These are phyloP conservation scores for Aspergillus piperis DNA, from an alignment of 2,329 filamentous ascomycete genomes.

Conservation along the genomic window DNA sequence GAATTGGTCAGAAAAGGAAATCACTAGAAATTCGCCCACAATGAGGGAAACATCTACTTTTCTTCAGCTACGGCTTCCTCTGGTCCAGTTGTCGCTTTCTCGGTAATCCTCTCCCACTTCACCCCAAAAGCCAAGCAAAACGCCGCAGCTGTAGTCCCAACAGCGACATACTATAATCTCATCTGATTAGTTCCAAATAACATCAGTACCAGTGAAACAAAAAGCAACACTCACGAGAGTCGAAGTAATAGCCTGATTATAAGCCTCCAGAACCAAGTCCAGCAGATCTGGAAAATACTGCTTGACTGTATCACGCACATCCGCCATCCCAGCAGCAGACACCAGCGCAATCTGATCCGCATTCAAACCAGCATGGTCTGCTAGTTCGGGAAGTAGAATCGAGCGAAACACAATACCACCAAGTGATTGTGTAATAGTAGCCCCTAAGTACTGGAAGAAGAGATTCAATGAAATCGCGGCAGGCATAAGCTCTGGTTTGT, in stretches of 20 bases:
- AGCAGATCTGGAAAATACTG: not conserved
- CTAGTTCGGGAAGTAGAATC: not conserved
- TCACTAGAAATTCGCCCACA: too few relatives aligned
- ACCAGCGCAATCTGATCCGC: not conserved
- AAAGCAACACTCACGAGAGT: not conserved
- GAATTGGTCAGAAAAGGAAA: too few relatives aligned
- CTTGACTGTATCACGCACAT: not conserved
- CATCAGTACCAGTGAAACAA: too few relatives aligned
- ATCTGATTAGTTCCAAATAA: not conserved
- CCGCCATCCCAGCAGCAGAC: not conserved
- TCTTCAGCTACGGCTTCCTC: not conserved
- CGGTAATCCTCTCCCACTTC: not conserved
- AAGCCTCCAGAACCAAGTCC: not conserved
- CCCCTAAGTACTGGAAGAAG: conserved; percentile 9
- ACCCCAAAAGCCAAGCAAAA: not conserved
- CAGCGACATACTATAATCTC: not conserved
- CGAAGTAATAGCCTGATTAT: not conserved
- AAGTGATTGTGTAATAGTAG: conserved; percentile 2
- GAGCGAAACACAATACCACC: not conserved
- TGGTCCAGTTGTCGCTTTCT: not conserved
- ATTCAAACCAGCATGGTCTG: not conserved
- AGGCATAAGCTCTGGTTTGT: conserved; percentile 6
- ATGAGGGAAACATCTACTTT: too few relatives aligned
- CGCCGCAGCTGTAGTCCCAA: not conserved
- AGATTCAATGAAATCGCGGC: conserved; percentile 5